Conservation (phyloP, 306 rosid genomes). For the Oemleria cerasiformis region DNA sequence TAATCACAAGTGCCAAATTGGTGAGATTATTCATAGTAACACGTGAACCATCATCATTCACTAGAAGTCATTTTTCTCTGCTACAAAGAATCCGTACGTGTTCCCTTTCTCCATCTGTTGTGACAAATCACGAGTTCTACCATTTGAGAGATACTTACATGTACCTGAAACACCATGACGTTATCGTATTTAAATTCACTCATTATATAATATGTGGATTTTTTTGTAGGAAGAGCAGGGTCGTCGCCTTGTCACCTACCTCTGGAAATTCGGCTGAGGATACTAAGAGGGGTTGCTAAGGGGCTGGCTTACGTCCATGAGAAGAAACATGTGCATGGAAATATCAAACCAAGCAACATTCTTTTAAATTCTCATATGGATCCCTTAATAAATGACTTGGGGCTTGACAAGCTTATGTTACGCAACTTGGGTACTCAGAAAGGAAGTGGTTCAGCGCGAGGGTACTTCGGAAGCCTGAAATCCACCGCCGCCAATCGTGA, state of each 20-base stretch:
- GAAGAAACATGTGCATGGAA: constrained; percentile 84
- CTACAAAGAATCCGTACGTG: background rate
- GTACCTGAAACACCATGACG: too few species aligned
- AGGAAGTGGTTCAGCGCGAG: constrained; percentile 42
- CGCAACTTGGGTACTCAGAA: constrained; percentile 28
- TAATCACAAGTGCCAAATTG: background rate
- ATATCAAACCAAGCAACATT: constrained; percentile 72
- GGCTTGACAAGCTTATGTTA: constrained; percentile 51
- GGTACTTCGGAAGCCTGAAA: constrained; percentile 39
- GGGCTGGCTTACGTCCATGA: constrained; percentile 79
- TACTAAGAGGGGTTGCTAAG: constrained; percentile 72
- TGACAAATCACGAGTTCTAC: too few species aligned
- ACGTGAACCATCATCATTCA: constrained; percentile 11
- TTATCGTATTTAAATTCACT: too few species aligned
- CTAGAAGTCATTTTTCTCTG: background rate
- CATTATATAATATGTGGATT: background rate
- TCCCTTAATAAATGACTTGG: constrained; percentile 68
- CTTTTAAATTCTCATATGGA: constrained; percentile 63
- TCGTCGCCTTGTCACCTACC: constrained; percentile 53
- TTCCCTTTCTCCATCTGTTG: too few species aligned
- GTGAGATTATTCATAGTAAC: background rate
- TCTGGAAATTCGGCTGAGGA: constrained; percentile 56
- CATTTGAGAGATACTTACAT: too few species aligned
- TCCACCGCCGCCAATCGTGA: constrained; percentile 18
- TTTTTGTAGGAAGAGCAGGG: constrained; percentile 54